Base-by-base conservation (phyloP, 305 asterid genomes). In the Withania somnifera region DNA sequence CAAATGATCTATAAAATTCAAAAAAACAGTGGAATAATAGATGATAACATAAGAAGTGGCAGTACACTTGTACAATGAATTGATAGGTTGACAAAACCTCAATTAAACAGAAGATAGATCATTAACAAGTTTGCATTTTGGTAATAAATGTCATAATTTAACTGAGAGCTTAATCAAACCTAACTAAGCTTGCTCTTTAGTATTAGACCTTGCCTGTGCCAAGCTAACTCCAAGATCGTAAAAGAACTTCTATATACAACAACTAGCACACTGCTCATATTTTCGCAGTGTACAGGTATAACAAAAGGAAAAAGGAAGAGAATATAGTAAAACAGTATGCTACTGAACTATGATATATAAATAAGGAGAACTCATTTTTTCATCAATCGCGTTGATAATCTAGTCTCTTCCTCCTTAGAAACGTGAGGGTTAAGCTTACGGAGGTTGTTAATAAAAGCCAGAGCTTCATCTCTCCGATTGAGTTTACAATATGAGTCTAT, bases 401-500 rank as follows among this genome's bases (percentile, higher is more conserved):
- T 91, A 3, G 58, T 13, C 84, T 88, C 93, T 84, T 93, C 98
- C 82, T 96, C 98, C 87, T 77, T 88, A 3, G 97, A 92, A 54
- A 91, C 83, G 56, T 66, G 89, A 20, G 98, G 98, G 86, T 93
- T 87, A 61, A 96, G 86, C 28, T 88, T 79, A 15, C 93, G 90
- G 69, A 96, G 90, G 83, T 88, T 90, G 45, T 82, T 81, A 14
- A 93, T 86, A 83, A 96, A 96, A 86, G 81, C 86, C 19, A 87
- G 69, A 38, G 99, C 99, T 83, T 96, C 98, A 15, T 94, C 98
- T 8, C 91, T 85, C 86, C 92, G 81, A 63, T 87, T 86, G 2
- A 86, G 92, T 93, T 91, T 94, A 80, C 91, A 88, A 78, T 90
- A 96, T 82, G 91, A 92, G 84, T 96, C 99, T 61, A 96, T 88